Base-by-base conservation (phyloP, 495 filamentous ascomycete genomes). In the Tuber calosporum region DNA sequence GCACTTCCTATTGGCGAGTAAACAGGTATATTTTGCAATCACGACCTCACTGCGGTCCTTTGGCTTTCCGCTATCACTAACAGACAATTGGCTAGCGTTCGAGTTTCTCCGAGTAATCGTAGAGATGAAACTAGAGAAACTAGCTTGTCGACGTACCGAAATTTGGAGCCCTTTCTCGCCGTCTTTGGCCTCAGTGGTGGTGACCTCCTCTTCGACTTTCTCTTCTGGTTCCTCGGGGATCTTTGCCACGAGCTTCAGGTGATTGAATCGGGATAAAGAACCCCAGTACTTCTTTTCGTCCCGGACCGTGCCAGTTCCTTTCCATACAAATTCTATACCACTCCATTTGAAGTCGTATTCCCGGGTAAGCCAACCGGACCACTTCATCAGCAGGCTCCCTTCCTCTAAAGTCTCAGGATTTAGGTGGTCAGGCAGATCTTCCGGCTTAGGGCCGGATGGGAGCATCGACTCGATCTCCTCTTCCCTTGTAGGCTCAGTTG, bases 291-390 rank as follows among this genome's bases (percentile, higher is more conserved):
- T 76, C 53, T 77, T 74, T 53, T 79, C 78, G 39, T 80, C 78
- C 17, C 58, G 71, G 6, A 80, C 77, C 3, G 77, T 76, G 19
- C 77, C 70, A 22, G 78, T 80, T 2, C 78, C 78, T 41, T 76
- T 79, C 78, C 78, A 80, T n/a, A 70, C 66, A 20, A 79, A 39
- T 30, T 76, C 66, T 6, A 79, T 40, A 13, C 75, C 73, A 11
- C 58, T 70, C 45, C 75, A 75, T 3, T 42, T 9, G 17, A 80
- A 80, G 37, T 40, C 43, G 30, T 80, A 80, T 58, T 80, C 70
- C 26, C 78, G 67, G 68, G 78, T 79, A n/a, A 70, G 73, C 78
- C 78, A 80, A 17, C 78, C 78, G n/a, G 77, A 76, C 78, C 78
- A 79, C 53, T 69, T 72, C 67, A 79, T 42, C 40, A 76, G 66